phyloP scores from a whole-genome alignment of 176 grass and related monocot species.

The Rhynchospora tenuis region DNA sequence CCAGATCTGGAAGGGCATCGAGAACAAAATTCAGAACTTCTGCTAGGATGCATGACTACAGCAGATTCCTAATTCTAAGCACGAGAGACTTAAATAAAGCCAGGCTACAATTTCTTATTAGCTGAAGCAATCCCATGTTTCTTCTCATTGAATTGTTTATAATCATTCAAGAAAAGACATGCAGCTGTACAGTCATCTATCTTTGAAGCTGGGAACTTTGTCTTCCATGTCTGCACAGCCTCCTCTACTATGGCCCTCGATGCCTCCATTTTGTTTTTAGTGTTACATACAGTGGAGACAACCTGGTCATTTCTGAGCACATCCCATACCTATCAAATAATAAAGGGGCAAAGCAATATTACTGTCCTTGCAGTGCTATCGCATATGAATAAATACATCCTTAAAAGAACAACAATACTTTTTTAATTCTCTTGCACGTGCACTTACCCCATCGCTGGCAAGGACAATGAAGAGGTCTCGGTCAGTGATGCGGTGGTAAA shows the following conservation, averaged over 20 bases:
- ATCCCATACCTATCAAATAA: constrained; percentile 59
- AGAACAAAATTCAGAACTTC: neutral
- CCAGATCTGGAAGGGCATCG: neutral
- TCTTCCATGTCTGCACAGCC: constrained; percentile 54
- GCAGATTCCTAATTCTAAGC: neutral
- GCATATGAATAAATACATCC: neutral
- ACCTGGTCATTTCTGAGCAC: constrained; percentile 88
- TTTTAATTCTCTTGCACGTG: neutral
- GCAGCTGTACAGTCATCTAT: constrained; percentile 85
- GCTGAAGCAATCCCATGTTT: neutral
- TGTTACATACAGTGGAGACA: constrained; percentile 60
- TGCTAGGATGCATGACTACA: neutral
- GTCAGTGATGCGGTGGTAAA: constrained; percentile 29
- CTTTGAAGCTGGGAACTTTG: constrained; percentile 57
- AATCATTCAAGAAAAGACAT: constrained; percentile 79
- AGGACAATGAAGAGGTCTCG: constrained; percentile 74
- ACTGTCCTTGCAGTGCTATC: neutral
- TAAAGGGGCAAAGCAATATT: neutral
- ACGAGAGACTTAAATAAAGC: neutral
- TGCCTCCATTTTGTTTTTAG: constrained; percentile 59
- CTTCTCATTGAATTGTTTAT: constrained; percentile 3
- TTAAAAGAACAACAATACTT: neutral
- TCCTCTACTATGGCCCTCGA: constrained; percentile 76
- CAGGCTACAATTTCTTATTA: neutral
- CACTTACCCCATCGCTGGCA: constrained; percentile 66